phyloP scores from a whole-genome alignment of 257 asterid species.

The Nicotiana knightiana region DNA sequence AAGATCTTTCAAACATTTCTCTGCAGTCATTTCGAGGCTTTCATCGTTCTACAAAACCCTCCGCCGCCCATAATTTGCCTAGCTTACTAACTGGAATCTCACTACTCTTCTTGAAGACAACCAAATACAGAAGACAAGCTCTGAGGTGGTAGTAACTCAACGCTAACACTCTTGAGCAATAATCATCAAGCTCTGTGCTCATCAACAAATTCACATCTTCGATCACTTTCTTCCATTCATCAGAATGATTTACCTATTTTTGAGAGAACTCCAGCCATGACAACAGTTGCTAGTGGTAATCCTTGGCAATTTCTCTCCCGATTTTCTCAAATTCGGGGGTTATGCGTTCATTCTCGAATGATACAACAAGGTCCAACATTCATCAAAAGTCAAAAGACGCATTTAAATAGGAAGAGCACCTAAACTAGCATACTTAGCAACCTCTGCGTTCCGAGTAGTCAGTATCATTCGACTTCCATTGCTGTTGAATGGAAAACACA shows the following conservation, averaged over 20 bases:
- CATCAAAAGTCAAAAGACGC: background rate
- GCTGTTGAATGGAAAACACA: background rate
- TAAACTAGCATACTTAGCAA: background rate
- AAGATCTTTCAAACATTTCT: background rate
- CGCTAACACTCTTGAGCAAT: background rate
- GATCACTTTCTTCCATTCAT: background rate
- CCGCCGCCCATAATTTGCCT: background rate
- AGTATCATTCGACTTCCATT: constrained; percentile 16
- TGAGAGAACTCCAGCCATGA: constrained; percentile 3
- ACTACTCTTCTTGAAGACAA: background rate
- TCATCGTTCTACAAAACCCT: too few relatives aligned
- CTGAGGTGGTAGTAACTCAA: constrained; percentile 8
- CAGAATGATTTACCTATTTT: background rate
- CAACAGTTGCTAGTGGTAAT: constrained; percentile 7
- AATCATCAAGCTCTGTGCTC: background rate
- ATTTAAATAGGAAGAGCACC: background rate
- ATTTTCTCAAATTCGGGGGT: constrained; percentile 3
- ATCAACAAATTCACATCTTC: constrained; percentile 7
- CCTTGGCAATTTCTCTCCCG: background rate
- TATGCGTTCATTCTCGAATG: background rate
- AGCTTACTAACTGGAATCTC: constrained; percentile 9
- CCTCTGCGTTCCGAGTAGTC: constrained; percentile 8
- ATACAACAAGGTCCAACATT: constrained; percentile 15
- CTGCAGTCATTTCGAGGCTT: constrained; percentile 10
- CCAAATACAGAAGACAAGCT: constrained; percentile 9